A percentile compares a stretch with the other conserved stretches of the same genome.
Evolutionary conservation across 208 protist genomes (phyloP).

Genomic region (Trypanosoma platydactyli): DNA sequence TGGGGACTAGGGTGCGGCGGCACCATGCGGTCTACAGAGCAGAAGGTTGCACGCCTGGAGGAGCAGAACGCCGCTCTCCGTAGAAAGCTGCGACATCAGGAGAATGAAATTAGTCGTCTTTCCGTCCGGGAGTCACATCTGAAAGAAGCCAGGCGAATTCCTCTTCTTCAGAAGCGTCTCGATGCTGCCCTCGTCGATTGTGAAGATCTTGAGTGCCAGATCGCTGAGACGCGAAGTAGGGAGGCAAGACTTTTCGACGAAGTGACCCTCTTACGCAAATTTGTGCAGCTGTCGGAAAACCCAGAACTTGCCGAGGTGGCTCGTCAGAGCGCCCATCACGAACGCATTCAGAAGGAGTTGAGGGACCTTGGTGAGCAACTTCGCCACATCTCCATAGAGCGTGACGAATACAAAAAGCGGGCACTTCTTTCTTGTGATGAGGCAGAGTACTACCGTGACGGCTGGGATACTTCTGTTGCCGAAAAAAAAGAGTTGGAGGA

Average conservation of each 20-base stretch:
- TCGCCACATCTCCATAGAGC: slow-evolving; percentile 26
- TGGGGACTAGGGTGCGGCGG: too few relatives aligned
- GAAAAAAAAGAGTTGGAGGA: slow-evolving; percentile 21
- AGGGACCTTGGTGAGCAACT: slow-evolving; percentile 32
- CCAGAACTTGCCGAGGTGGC: slow-evolving; percentile 37
- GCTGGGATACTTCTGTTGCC: slow-evolving; percentile 6
- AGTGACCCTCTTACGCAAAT: slow-evolving; percentile 34
- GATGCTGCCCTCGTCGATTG: slow-evolving; percentile 26
- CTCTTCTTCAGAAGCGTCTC: slow-evolving; percentile 36
- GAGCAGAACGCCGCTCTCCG: slow-evolving; percentile 32
- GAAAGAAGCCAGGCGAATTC: slow-evolving; percentile 33
- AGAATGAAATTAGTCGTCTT: slow-evolving; percentile 31
- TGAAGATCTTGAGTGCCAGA: slow-evolving; percentile 37
- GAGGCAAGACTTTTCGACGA: slow-evolving; percentile 45
- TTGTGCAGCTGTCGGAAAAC: slow-evolving; percentile 42
- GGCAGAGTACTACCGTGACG: slow-evolving; percentile 37
- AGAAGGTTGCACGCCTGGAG: slow-evolving; percentile 26
- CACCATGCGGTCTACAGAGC: slow-evolving; percentile 12
- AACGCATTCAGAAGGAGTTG: slow-evolving; percentile 37
- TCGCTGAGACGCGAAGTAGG: slow-evolving; percentile 32
- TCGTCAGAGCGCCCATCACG: slow-evolving; percentile 22
- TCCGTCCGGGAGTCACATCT: slow-evolving; percentile 31
- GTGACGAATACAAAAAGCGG: slow-evolving; percentile 39
- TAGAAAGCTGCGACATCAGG: slow-evolving; percentile 26
- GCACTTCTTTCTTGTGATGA: slow-evolving; percentile 43